These are phyloP conservation scores for Neopestalotiopsis clavispora DNA, from an alignment of 2,329 filamentous ascomycete species.

Conservation along the genomic window DNA sequence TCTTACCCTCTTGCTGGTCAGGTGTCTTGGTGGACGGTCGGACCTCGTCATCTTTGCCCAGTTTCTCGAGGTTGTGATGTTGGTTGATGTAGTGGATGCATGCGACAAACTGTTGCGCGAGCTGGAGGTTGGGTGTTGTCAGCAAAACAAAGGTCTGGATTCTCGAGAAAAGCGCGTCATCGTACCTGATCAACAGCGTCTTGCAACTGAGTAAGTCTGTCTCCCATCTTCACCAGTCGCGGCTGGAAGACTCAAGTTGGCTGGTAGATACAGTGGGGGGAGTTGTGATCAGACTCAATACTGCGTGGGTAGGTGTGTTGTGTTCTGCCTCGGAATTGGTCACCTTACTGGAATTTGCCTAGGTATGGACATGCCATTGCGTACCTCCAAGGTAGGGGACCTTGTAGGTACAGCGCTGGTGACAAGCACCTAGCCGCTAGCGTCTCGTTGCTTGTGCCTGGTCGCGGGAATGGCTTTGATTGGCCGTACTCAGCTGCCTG, in stretches of 20 bases:
- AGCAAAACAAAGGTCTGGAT: neutral
- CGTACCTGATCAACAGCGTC: conserved; percentile 81
- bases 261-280: neutral
- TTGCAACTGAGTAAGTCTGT: conserved; percentile 82
- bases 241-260: neutral
- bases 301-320: neutral
- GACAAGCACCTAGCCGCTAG: no score
- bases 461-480: no score
- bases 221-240: conserved; percentile 57
- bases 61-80: conserved; percentile 69
- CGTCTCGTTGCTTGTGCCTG: no score
- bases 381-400: no score
- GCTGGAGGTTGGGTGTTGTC: conserved; percentile 44
- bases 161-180: neutral
- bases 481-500: no score
- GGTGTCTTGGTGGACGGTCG: conserved; percentile 61
- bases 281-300: neutral
- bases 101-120: conserved; percentile 72
- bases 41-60: conserved; percentile 63
- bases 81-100: conserved; percentile 69
- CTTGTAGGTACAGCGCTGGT: no score
- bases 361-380: no score
- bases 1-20: conserved; percentile 55
- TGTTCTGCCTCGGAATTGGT: no score
- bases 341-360: no score